Conservation (phyloP, 1,284 basidiomycete species). For the Trametes sp. region DNA sequence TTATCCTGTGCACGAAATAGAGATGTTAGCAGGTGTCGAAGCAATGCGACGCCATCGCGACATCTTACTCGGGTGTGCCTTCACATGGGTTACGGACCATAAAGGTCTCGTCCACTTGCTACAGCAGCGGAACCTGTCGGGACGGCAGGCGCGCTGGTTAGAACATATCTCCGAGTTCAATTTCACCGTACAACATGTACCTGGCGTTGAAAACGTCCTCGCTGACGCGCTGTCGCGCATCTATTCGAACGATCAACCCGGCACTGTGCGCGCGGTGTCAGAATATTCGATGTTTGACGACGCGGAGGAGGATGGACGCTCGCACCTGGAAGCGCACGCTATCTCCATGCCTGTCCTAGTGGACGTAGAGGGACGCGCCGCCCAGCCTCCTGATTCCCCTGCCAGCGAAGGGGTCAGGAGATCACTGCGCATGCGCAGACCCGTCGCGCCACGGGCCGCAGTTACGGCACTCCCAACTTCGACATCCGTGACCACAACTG, state of each 20-base stretch:
- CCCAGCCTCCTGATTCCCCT: not conserved
- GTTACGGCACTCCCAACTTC: no score
- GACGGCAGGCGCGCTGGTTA: constrained; percentile 24
- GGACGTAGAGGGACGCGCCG: not conserved
- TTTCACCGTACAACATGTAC: constrained; percentile 37
- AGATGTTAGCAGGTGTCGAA: constrained; percentile 43
- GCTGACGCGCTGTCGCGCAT: constrained; percentile 45
- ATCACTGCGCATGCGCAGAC: no score
- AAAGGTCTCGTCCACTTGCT: constrained; percentile 36
- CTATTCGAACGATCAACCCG: constrained; percentile 40
- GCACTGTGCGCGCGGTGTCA: constrained; percentile 31
- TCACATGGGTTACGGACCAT: constrained; percentile 41
- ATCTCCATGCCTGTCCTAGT: not conserved
- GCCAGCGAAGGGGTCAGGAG: not conserved
- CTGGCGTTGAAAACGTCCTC: constrained; percentile 31
- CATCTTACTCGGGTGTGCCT: constrained; percentile 32
- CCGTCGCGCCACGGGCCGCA: no score
- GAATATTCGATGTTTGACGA: constrained; percentile 36
- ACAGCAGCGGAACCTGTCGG: constrained; percentile 38
- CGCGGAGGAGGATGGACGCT: not conserved
- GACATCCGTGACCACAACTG: no score
- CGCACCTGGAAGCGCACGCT: not conserved
- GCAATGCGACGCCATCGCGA: constrained; percentile 39
- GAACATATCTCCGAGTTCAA: constrained; percentile 37
- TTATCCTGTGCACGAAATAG: constrained; percentile 39